These are phyloP conservation scores for Malus hybrid DNA, from an alignment of 331 rosid genomes.

Conservation along the genomic window DNA sequence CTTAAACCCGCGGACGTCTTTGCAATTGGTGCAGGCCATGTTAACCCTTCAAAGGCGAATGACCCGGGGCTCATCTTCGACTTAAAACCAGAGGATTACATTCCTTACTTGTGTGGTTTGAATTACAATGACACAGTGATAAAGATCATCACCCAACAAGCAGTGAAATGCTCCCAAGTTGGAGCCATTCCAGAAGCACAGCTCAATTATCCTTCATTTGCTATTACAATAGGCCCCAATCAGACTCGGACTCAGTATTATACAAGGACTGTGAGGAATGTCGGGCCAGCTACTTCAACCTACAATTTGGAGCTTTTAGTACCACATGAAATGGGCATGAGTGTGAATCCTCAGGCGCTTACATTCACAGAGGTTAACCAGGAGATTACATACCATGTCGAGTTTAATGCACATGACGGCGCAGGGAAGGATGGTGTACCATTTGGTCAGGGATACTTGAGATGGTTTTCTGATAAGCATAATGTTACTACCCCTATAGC, in stretches of 20 bases:
- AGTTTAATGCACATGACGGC: background rate
- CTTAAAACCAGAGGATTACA: conserved; percentile 36
- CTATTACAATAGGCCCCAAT: conserved; percentile 18
- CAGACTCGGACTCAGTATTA: conserved; percentile 19
- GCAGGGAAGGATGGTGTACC: background rate
- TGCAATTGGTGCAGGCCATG: conserved; percentile 61
- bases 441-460: conserved; percentile 14
- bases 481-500: conserved; percentile 16
- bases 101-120: conserved; percentile 70
- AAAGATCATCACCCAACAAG: conserved; percentile 18
- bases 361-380: conserved; percentile 39
- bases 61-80: conserved; percentile 68
- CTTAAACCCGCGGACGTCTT: conserved; percentile 33
- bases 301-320: conserved; percentile 6
- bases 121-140: conserved; percentile 38
- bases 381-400: conserved; percentile 14
- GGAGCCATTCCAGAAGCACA: conserved; percentile 31
- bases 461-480: conserved; percentile 11
- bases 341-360: conserved; percentile 19
- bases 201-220: conserved; percentile 63
- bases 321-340: conserved; percentile 24
- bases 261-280: conserved; percentile 52
- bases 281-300: conserved; percentile 38
- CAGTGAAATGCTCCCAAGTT: conserved; percentile 31
- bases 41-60: conserved; percentile 50